A percentile compares a stretch with the other conserved stretches of the same genome.
Conservation (phyloP, 2,329 filamentous ascomycete genomes). For the Ciborinia camelliae region DNA sequence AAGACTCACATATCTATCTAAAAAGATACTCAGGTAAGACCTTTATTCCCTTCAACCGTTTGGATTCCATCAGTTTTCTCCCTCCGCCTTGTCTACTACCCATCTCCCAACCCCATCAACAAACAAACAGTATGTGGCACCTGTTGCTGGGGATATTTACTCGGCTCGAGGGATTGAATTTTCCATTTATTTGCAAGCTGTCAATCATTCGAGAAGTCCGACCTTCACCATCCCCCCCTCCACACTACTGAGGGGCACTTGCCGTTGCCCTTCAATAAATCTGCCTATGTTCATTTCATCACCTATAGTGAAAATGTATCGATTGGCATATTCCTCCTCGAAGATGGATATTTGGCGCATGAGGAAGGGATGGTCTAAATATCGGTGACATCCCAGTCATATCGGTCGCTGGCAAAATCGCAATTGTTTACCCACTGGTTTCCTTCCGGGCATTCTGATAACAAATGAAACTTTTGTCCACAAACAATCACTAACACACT, state of each 20-base stretch:
- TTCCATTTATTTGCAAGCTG: neutral
- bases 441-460: slow-evolving; percentile 1
- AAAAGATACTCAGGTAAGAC: slow-evolving; percentile 15
- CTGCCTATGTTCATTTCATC: neutral
- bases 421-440: neutral
- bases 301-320: slow-evolving; percentile 2
- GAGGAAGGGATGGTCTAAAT: slow-evolving; percentile 9
- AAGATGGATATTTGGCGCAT: slow-evolving; percentile 16
- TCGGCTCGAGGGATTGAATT: neutral
- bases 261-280: neutral
- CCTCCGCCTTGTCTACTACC: slow-evolving; percentile 7
- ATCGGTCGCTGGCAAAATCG: neutral
- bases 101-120: slow-evolving; percentile 4
- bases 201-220: slow-evolving; percentile 17
- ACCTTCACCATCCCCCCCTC: slow-evolving; percentile 29
- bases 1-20: neutral
- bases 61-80: slow-evolving; percentile 14
- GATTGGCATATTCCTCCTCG: slow-evolving; percentile 3
- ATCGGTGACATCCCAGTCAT: slow-evolving; percentile 9
- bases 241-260: slow-evolving; percentile 32
- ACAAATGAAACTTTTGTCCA: neutral
- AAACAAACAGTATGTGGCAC: neutral
- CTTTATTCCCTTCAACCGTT: slow-evolving; percentile 9
- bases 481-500: slow-evolving; percentile 18
- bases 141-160: neutral